These are phyloP conservation scores for Psilocybe sp. DNA, from an alignment of 768 basidiomycete species.

Conservation along the genomic window DNA sequence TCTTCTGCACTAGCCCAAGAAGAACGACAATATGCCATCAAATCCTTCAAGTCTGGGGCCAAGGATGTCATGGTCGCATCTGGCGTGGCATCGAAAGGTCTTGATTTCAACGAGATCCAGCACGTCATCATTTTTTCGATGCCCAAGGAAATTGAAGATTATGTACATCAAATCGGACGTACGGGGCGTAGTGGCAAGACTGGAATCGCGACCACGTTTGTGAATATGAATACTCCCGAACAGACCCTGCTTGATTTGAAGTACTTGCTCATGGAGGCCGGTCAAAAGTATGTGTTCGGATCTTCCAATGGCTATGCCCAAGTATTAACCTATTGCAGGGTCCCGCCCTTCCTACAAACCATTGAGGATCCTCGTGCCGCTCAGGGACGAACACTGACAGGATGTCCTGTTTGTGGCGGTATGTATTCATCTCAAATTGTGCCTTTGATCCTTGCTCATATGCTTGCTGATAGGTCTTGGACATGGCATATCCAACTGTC, in stretches of 20 bases:
- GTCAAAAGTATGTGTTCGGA: slow-evolving; percentile 74
- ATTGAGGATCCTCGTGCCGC: slow-evolving; percentile 89
- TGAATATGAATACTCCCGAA: slow-evolving; percentile 96
- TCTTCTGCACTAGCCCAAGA: slow-evolving; percentile 70
- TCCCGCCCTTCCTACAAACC: slow-evolving; percentile 87
- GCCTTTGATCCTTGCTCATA: slow-evolving; percentile 1
- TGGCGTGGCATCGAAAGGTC: slow-evolving; percentile 94
- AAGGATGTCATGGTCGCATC: slow-evolving; percentile 99
- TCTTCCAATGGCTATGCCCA: not conserved
- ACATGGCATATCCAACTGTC: slow-evolving; percentile 92
- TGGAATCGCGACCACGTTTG: slow-evolving; percentile 97
- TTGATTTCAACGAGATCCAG: slow-evolving; percentile 98
- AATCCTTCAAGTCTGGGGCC: slow-evolving; percentile 93
- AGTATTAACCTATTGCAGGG: slow-evolving; percentile 43
- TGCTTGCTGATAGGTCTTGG: slow-evolving; percentile 66
- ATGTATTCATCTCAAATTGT: slow-evolving; percentile 15
- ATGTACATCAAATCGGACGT: slow-evolving; percentile 98
- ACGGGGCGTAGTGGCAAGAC: slow-evolving; percentile 98
- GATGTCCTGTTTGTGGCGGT: slow-evolving; percentile 97
- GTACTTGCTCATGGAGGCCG: slow-evolving; percentile 94
- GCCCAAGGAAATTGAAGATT: slow-evolving; percentile 99
- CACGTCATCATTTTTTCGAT: slow-evolving; percentile 99
- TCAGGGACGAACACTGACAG: slow-evolving; percentile 74
- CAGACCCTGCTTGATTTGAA: slow-evolving; percentile 96
- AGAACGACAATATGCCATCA: slow-evolving; percentile 98